Percentiles rank a stretch among this genome's conserved stretches.
Evolutionary conservation across 1,284 basidiomycete genomes (phyloP).

Genomic region (Cutaneotrichosporon arboriforme): DNA sequence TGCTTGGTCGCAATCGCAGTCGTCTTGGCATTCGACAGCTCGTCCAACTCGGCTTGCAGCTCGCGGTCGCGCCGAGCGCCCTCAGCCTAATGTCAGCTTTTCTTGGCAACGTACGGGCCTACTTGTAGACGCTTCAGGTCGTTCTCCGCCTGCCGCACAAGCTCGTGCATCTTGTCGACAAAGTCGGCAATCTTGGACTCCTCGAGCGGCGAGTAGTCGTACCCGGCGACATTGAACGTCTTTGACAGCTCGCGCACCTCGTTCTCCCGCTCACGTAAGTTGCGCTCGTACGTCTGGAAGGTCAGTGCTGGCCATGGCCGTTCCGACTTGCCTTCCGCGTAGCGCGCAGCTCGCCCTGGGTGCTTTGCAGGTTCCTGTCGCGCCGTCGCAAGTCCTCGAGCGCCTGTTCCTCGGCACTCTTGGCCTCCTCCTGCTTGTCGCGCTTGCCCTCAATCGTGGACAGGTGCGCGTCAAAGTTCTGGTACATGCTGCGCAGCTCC

Average conservation of each 20-base stretch:
- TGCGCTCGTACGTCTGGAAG: conserved; percentile 64
- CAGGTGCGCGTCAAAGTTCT: conserved; percentile 61
- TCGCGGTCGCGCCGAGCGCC: conserved; percentile 37
- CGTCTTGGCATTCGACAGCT: conserved; percentile 28
- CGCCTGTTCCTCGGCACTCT: conserved; percentile 35
- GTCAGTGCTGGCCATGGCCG: neutral
- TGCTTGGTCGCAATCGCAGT: conserved; percentile 34
- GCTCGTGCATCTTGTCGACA: conserved; percentile 35
- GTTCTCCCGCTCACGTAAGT: conserved; percentile 67
- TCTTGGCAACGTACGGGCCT: conserved; percentile 7
- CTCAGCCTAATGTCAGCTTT: conserved; percentile 13
- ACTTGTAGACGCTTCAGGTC: conserved; percentile 36
- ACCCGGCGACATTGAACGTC: conserved; percentile 68
- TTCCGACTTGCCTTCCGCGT: conserved; percentile 38
- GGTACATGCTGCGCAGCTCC: conserved; percentile 63
- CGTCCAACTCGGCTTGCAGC: conserved; percentile 38
- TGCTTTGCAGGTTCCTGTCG: conserved; percentile 32
- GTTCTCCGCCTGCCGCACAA: conserved; percentile 34
- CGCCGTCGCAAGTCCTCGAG: conserved; percentile 32
- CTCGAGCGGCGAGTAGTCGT: conserved; percentile 50
- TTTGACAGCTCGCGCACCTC: conserved; percentile 66
- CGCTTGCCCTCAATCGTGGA: conserved; percentile 31
- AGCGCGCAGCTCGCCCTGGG: conserved; percentile 37
- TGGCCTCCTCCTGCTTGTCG: conserved; percentile 31
- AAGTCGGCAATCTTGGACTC: conserved; percentile 37